These are phyloP conservation scores for Neurospora pannonica DNA, from an alignment of 495 filamentous ascomycete genomes.

Conservation along the genomic window DNA sequence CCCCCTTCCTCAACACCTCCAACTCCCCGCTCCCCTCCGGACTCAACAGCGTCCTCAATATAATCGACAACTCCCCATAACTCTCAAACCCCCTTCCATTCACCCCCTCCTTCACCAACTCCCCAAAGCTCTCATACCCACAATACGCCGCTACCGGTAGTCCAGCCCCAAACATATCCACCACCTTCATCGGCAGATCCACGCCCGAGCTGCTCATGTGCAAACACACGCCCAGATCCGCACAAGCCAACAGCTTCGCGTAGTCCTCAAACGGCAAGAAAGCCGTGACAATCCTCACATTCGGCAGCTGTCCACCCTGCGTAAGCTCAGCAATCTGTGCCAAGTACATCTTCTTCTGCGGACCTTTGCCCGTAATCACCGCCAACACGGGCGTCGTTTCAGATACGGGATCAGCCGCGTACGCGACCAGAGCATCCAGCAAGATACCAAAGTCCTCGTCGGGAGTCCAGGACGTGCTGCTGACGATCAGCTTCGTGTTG, in stretches of 20 bases:
- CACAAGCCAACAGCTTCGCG: conserved; percentile 72
- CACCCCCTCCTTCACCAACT: conserved; percentile 74
- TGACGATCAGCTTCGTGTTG: conserved; percentile 60
- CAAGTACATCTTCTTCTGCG: conserved; percentile 68
- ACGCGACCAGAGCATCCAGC: conserved; percentile 70
- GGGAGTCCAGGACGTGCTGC: conserved; percentile 90
- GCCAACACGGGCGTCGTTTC: conserved; percentile 41
- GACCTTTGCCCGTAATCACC: conserved; percentile 90
- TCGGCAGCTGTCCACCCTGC: conserved; percentile 46
- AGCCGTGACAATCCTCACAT: conserved; percentile 64
- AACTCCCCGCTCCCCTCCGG: conserved; percentile 39
- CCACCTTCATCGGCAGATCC: conserved; percentile 97
- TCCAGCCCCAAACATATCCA: conserved; percentile 95
- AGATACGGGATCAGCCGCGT: conserved; percentile 35
- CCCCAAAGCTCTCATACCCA: conserved; percentile 74
- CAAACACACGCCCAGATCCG: conserved; percentile 82
- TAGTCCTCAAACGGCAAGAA: conserved; percentile 82
- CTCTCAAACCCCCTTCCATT: conserved; percentile 78
- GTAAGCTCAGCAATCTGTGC: conserved; percentile 50
- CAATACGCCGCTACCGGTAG: conserved; percentile 83
- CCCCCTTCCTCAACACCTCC: conserved; percentile 56
- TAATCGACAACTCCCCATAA: conserved; percentile 46
- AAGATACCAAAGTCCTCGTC: conserved; percentile 92
- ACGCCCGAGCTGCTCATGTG: conserved; percentile 91
- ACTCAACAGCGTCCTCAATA: conserved; percentile 55